These are phyloP conservation scores for Chrysosporium keratinophilum DNA, from an alignment of 2,329 filamentous ascomycete species.

Conservation along the genomic window DNA sequence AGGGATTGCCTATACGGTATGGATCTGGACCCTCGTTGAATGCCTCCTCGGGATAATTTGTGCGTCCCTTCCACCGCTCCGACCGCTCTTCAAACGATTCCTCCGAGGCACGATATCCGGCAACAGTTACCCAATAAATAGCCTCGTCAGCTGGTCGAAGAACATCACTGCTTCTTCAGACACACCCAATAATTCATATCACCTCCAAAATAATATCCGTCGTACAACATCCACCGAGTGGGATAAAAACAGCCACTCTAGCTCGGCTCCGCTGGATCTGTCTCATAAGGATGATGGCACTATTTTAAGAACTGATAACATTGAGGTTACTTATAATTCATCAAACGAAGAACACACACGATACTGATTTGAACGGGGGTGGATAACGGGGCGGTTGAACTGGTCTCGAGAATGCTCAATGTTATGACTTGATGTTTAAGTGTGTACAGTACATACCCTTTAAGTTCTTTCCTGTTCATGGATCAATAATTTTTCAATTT, in stretches of 20 bases:
- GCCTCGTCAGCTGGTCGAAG: constrained; percentile 1
- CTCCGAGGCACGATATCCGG: constrained; percentile 1
- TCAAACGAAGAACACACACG: too few relatives aligned
- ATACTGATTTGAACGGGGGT: too few relatives aligned
- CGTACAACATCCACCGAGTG: constrained; percentile 5
- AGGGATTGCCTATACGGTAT: constrained; percentile 10
- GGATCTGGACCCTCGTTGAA: constrained; percentile 9
- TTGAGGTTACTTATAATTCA: neutral
- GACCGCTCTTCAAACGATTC: constrained; percentile 9
- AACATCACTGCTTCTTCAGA: neutral
- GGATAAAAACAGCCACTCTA: constrained; percentile 10
- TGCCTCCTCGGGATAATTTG: constrained; percentile 10
- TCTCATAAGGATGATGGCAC: neutral
- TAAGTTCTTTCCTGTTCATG: too few relatives aligned
- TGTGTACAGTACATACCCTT: too few relatives aligned
- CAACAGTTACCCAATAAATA: neutral
- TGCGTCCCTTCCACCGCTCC: constrained; percentile 8
- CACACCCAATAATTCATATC: neutral
- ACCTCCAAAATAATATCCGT: neutral
- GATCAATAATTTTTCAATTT: too few relatives aligned
- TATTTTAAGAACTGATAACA: constrained; percentile 7
- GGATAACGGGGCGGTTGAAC: too few relatives aligned
- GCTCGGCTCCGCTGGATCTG: constrained; percentile 2
- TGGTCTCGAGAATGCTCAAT: too few relatives aligned
- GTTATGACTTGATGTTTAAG: too few relatives aligned